Conservation (phyloP, 352 stramenopile genomes). For the Saprolegnia parasitica region DNA sequence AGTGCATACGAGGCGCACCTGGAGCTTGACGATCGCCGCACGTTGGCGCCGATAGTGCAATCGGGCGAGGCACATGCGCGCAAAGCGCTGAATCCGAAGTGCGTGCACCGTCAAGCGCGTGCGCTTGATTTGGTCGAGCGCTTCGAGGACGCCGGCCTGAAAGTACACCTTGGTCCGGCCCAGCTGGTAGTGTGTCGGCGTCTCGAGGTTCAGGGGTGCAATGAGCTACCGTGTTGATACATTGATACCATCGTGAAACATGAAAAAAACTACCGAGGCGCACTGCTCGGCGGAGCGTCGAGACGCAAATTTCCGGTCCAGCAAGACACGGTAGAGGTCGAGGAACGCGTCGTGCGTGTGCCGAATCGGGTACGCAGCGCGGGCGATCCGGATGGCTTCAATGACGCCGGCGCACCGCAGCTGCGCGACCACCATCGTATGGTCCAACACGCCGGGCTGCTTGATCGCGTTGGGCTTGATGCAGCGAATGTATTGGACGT, state of each 20-base stretch:
- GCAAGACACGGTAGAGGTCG: conserved; percentile 69
- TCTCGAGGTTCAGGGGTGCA: conserved; percentile 66
- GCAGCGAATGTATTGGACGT: conserved; percentile 98
- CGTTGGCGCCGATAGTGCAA: conserved; percentile 73
- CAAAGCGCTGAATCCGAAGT: conserved; percentile 76
- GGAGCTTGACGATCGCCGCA: conserved; percentile 74
- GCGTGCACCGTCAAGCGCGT: conserved; percentile 70
- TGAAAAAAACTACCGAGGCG: conserved; percentile 3
- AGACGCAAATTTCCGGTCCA: conserved; percentile 40
- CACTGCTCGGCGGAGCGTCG: conserved; percentile 43
- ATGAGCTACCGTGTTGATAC: conserved; percentile 75
- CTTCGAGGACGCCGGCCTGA: conserved; percentile 74
- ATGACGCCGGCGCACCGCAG: conserved; percentile 98
- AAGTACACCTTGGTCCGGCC: conserved; percentile 83
- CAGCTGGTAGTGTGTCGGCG: conserved; percentile 80
- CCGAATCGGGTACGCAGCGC: conserved; percentile 97
- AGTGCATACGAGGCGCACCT: conserved; percentile 22
- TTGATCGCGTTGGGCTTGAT: conserved; percentile 99
- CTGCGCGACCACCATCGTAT: conserved; percentile 94
- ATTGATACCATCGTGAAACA: conserved; percentile 24
- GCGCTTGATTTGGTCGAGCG: conserved; percentile 82
- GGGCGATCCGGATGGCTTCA: conserved; percentile 97
- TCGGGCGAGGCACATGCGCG: conserved; percentile 32
- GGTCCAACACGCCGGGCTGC: conserved; percentile 84
- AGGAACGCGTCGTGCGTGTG: conserved; percentile 85